phyloP scores from a whole-genome alignment of 257 asterid species.

The Catharanthus roseus region DNA sequence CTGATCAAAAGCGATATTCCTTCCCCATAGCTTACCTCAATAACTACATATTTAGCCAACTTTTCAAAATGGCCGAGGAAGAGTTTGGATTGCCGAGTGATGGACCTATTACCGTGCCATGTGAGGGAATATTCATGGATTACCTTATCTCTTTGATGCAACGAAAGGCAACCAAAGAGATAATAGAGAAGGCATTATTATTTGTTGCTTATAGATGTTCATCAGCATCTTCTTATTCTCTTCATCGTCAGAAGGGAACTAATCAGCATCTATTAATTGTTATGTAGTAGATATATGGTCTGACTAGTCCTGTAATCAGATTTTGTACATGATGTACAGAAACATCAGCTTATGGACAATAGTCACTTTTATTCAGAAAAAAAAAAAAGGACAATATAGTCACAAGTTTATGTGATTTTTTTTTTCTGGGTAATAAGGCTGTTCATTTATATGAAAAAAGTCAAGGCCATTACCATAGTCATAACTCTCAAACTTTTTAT shows the following conservation, averaged over 20 bases:
- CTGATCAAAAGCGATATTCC: conserved; percentile 25
- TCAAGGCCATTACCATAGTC: too few relatives aligned
- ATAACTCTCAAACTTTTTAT: too few relatives aligned
- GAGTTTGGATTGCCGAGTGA: conserved; percentile 25
- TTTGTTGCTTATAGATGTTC: background rate
- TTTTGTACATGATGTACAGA: background rate
- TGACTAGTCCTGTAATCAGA: background rate
- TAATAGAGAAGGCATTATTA: conserved; percentile 7
- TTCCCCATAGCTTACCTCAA: conserved; percentile 27
- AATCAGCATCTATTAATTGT: background rate
- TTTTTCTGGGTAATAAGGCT: too few relatives aligned
- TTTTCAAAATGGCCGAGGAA: conserved; percentile 26
- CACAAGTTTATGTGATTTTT: too few relatives aligned
- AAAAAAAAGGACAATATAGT: too few relatives aligned
- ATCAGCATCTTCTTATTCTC: background rate
- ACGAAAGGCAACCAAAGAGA: background rate
- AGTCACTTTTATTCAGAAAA: too few relatives aligned
- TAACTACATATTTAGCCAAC: conserved; percentile 13
- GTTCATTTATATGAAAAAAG: too few relatives aligned
- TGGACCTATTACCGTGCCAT: conserved; percentile 28
- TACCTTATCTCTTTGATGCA: background rate
- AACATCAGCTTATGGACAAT: background rate
- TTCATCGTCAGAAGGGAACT: background rate
- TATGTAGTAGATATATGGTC: background rate
- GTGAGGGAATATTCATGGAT: conserved; percentile 26